phyloP scores from a whole-genome alignment of 495 filamentous ascomycete genomes.

The Penicillium argentinense region DNA sequence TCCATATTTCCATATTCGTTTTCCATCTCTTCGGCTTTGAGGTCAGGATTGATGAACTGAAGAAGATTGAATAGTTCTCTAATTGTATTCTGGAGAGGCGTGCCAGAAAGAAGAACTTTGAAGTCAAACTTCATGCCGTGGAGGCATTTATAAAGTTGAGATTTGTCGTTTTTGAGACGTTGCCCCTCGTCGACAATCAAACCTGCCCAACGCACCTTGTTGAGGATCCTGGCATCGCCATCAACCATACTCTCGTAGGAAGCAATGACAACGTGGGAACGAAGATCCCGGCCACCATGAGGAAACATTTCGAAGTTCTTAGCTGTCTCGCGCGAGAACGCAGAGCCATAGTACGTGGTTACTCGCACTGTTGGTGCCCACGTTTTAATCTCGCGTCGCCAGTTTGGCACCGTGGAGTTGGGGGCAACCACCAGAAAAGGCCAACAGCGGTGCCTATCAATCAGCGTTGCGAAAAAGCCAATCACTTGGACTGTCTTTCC shows the following conservation, averaged over 20 bases:
- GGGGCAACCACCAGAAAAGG: slow-evolving; percentile 93
- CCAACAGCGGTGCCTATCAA: slow-evolving; percentile 78
- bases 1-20: slow-evolving; percentile 70
- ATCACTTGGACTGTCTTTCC: slow-evolving; percentile 98
- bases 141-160: slow-evolving; percentile 73
- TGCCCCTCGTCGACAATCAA: slow-evolving; percentile 96
- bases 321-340: slow-evolving; percentile 66
- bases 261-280: slow-evolving; percentile 89
- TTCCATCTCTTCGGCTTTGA: slow-evolving; percentile 72
- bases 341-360: slow-evolving; percentile 85
- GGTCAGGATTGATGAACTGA: slow-evolving; percentile 77
- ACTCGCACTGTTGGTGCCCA: slow-evolving; percentile 87
- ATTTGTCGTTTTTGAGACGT: slow-evolving; percentile 90
- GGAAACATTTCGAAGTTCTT: slow-evolving; percentile 83
- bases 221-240: slow-evolving; percentile 63
- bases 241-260: slow-evolving; percentile 87
- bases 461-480: slow-evolving; percentile 73
- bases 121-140: slow-evolving; percentile 70
- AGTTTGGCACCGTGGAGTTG: slow-evolving; percentile 93
- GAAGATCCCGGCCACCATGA: slow-evolving; percentile 56
- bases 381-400: slow-evolving; percentile 92
- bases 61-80: slow-evolving; percentile 92
- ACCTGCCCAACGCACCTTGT: slow-evolving; percentile 74
- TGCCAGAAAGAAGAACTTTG: slow-evolving; percentile 82
- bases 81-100: slow-evolving; percentile 93